Base-by-base conservation (phyloP, 2,329 filamentous ascomycete species). In the Elsinoe australis region DNA sequence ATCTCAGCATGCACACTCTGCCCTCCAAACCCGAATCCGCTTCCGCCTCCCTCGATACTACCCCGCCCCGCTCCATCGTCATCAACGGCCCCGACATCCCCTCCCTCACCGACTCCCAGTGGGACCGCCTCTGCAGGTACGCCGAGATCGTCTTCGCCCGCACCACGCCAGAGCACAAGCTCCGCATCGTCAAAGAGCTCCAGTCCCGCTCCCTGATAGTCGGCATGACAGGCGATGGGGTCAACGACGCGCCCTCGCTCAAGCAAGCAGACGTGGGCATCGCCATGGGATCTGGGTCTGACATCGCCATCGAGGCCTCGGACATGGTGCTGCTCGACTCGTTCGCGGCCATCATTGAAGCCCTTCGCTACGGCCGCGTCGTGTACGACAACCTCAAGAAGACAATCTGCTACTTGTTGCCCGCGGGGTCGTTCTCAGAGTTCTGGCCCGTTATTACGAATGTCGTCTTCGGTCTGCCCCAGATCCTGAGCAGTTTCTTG, bases 371-470 rank as follows among this genome's bases (percentile, higher is more conserved):
- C 51, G 84, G 84, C 0, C 75, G 84, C 10, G 76, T 85, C 4
- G 82, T 87, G n/a, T 88, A 85, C 64, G 82, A 87, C 62, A 88
- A 88, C 56, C 66, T 88, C 44, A 84, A 85, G 62, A 88, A 89
- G 71, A 82, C 78, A 0, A 78, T 86, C 52, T 76, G 79, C n/a
- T 87, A 87, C 58, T 70, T 87, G 2, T 71, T 87, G 0, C 83
- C 83, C 0, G 84, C 84, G 0, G 83, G 84, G 2, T 78, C 71
- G n/a, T 87, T 85, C 61, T 78, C 76, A 46, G 84, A 88, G 60
- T 83, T 88, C 63, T 77, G 80, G 83, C 83, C 84, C 0, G 79
- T 88, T 34, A 75, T 87, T 63, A 83, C 80, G 1, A 85, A 82
- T 50, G 79, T 87, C 15, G 61, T 79, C 1, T 84, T 87, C 52